These are phyloP conservation scores for Dujonia santamariae DNA, from an alignment of 1,139 yeast species.

Conservation along the genomic window DNA sequence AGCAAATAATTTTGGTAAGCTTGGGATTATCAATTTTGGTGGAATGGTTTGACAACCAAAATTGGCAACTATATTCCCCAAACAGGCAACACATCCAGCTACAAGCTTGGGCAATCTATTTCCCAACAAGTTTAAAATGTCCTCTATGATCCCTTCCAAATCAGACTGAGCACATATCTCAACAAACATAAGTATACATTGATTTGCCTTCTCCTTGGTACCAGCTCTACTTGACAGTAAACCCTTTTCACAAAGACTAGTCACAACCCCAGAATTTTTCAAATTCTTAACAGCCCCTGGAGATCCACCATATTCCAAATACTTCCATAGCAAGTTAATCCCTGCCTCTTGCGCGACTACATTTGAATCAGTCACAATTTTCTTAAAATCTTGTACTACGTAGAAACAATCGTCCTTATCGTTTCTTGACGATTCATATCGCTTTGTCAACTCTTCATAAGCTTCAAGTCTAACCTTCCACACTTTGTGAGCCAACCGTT, in stretches of 20 bases:
- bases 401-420: slow-evolving; percentile 55
- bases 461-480: slow-evolving; percentile 91
- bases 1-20: slow-evolving; percentile 66
- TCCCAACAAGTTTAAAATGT: slow-evolving; percentile 56
- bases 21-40: slow-evolving; percentile 58
- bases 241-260: slow-evolving; percentile 75
- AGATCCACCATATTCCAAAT: slow-evolving; percentile 59
- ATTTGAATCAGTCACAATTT: slow-evolving; percentile 70
- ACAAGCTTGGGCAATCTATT: slow-evolving; percentile 79
- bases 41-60: slow-evolving; percentile 73
- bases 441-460: slow-evolving; percentile 61
- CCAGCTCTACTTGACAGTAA: slow-evolving; percentile 72
- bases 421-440: slow-evolving; percentile 53
- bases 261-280: slow-evolving; percentile 44
- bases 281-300: slow-evolving; percentile 27
- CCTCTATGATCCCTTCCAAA: slow-evolving; percentile 67
- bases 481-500: slow-evolving; percentile 65
- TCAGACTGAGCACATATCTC: slow-evolving; percentile 54
- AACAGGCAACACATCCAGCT: slow-evolving; percentile 59
- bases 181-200: slow-evolving; percentile 58
- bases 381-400: slow-evolving; percentile 51
- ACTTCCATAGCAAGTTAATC: slow-evolving; percentile 51
- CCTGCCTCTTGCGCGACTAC: slow-evolving; percentile 94
- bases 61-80: slow-evolving; percentile 52
- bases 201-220: slow-evolving; percentile 65